Percentiles rank a stretch among this genome's conserved stretches.
These are phyloP conservation scores for Cajanus cajan DNA, from an alignment of 306 rosid genomes.

Conservation along the genomic window DNA sequence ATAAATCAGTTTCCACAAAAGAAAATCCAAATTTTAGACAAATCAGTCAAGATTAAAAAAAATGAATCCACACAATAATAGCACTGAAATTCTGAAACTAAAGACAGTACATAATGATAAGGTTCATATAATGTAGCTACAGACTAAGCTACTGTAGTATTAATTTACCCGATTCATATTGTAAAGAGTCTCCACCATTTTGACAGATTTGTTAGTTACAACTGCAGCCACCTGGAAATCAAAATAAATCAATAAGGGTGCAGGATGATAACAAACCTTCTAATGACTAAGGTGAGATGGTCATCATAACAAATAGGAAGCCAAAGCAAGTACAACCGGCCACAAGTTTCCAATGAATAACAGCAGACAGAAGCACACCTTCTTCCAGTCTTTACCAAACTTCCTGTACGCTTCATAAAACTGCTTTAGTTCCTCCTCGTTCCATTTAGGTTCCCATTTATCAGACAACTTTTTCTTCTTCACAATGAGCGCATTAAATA, in stretches of 20 bases:
- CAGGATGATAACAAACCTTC: not conserved
- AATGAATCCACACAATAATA: not conserved
- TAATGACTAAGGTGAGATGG: not conserved
- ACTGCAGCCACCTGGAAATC: slow-evolving; percentile 59
- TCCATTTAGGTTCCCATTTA: slow-evolving; percentile 79
- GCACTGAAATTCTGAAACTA: slow-evolving; percentile 12
- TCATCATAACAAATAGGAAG: not conserved
- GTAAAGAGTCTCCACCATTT: slow-evolving; percentile 84
- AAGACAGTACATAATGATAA: not conserved
- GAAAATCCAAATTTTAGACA: not conserved
- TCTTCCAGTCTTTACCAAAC: slow-evolving; percentile 79
- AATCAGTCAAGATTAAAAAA: not conserved
- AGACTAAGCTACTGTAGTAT: not conserved
- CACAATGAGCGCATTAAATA: not conserved
- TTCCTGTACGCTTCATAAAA: slow-evolving; percentile 85
- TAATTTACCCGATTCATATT: slow-evolving; percentile 58
- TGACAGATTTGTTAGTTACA: slow-evolving; percentile 51
- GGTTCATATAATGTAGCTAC: not conserved
- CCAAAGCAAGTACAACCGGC: not conserved
- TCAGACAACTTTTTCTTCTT: slow-evolving; percentile 77
- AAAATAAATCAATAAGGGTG: slow-evolving; percentile 28
- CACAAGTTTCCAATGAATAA: not conserved
- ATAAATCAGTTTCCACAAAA: not conserved
- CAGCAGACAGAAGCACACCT: slow-evolving; percentile 39
- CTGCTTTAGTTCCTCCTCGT: slow-evolving; percentile 59